Evolutionary conservation across 495 filamentous ascomycete species (phyloP).

Genomic region (Xeromyces bisporus): DNA sequence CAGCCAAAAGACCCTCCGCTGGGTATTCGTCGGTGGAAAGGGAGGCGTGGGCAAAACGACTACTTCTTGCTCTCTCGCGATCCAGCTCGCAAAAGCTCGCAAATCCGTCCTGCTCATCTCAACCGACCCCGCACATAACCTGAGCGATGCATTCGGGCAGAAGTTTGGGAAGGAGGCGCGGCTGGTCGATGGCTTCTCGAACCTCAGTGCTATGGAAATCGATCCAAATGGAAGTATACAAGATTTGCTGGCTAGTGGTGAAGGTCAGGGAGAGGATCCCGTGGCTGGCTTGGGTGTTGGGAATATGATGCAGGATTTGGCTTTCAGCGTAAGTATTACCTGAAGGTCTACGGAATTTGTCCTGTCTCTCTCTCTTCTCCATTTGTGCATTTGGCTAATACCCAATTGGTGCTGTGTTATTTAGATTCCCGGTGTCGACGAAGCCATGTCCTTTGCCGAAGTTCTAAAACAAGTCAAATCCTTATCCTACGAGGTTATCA

Average conservation of each 20-base stretch:
- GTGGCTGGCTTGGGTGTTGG: conserved; percentile 49
- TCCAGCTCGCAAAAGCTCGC: conserved; percentile 92
- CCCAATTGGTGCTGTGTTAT: conserved; percentile 9
- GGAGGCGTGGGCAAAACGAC: conserved; percentile 99
- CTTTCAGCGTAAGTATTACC: conserved; percentile 52
- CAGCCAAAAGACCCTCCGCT: conserved; percentile 84
- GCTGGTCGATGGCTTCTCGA: conserved; percentile 77
- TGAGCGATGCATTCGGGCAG: conserved; percentile 94
- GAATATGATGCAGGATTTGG: conserved; percentile 59
- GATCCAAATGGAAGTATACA: conserved; percentile 97
- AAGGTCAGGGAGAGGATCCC: conserved; percentile 52
- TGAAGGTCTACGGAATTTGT: too few relatives aligned
- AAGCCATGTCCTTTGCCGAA: conserved; percentile 99
- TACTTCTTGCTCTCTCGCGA: conserved; percentile 92
- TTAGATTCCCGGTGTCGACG: conserved; percentile 94
- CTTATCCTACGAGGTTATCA: conserved; percentile 95
- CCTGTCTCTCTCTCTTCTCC: background rate
- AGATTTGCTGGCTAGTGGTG: conserved; percentile 71
- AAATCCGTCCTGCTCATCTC: conserved; percentile 94
- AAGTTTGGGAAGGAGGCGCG: conserved; percentile 99
- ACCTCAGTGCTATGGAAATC: conserved; percentile 98
- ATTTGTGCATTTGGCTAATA: background rate
- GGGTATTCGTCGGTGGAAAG: conserved; percentile 99
- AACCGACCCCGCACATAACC: conserved; percentile 95
- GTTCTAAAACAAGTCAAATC: conserved; percentile 98